A percentile compares a stretch with the other conserved stretches of the same genome.
Conservation (phyloP, 371 early-diverging fungal species). For the Vairimorpha apis region DNA sequence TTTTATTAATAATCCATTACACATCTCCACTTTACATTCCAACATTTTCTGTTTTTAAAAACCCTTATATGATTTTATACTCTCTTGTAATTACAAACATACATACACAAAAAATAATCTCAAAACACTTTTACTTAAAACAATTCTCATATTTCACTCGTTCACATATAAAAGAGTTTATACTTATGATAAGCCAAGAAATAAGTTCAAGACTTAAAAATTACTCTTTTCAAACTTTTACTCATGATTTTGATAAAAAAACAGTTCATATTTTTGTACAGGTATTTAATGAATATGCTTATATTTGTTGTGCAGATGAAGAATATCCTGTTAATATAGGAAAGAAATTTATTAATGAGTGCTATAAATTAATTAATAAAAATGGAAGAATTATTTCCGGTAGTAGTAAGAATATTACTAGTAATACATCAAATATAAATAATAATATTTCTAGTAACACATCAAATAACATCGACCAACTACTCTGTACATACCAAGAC, state of each 20-base stretch:
- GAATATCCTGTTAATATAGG: conserved; percentile 52
- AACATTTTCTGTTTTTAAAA: too few species aligned
- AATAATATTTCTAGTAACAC: too few species aligned
- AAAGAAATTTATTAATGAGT: conserved; percentile 49
- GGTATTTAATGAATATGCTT: conserved; percentile 33
- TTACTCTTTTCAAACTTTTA: conserved; percentile 47
- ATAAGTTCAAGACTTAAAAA: conserved; percentile 47
- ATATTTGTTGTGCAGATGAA: conserved; percentile 33
- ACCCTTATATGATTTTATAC: conserved; percentile 24
- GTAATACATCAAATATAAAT: too few species aligned
- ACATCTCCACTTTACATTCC: too few species aligned
- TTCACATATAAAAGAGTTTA: conserved; percentile 46
- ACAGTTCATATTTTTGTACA: conserved; percentile 50
- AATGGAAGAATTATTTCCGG: too few species aligned
- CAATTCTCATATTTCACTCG: conserved; percentile 52
- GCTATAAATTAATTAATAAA: too few species aligned
- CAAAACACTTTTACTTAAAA: conserved; percentile 46
- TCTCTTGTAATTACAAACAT: conserved; percentile 25
- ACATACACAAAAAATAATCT: conserved; percentile 18
- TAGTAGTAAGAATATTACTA: too few species aligned
- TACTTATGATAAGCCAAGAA: conserved; percentile 43
- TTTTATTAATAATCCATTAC: too few species aligned
- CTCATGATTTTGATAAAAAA: conserved; percentile 49
- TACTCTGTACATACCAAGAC: conserved; percentile 60
- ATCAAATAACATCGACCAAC: conserved; percentile 27